Percentiles rank a stretch among this genome's conserved stretches.
phyloP scores from a whole-genome alignment of 176 grass and related monocot species.

The Cenchrus purpureus region DNA sequence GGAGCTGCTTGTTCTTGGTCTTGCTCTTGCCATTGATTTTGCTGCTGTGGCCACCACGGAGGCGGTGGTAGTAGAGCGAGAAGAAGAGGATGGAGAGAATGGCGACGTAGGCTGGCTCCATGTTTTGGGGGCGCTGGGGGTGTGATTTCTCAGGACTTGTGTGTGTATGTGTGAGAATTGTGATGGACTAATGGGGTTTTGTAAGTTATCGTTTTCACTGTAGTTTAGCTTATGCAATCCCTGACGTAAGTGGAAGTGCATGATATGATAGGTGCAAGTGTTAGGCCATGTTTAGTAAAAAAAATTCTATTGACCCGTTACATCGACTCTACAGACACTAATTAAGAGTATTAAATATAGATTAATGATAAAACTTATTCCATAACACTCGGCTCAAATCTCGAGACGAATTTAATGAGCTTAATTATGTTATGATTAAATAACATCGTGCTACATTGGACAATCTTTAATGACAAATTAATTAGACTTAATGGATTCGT shows the following conservation, averaged over 20 bases:
- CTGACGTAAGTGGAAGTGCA: slow-evolving; percentile 6
- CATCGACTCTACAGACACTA: no score
- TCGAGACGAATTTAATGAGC: no score
- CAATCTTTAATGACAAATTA: no score
- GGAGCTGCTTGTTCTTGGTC: neutral
- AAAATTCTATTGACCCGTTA: no score
- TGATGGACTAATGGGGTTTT: neutral
- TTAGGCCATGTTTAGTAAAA: no score
- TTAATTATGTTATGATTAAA: no score
- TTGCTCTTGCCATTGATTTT: neutral
- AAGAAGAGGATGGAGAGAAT: neutral
- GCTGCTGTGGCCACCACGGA: neutral
- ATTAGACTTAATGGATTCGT: no score
- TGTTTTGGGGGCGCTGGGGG: neutral
- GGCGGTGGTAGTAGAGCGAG: neutral
- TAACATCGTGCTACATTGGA: no score
- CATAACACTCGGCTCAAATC: no score
- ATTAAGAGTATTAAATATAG: no score
- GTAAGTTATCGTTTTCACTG: no score
- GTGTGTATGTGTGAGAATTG: neutral
- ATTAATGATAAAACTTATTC: no score
- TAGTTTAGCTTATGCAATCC: neutral
- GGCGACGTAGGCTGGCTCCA: neutral
- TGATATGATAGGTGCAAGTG: neutral
- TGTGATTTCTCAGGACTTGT: neutral